These are phyloP conservation scores for Tolypocladium amazonense DNA, from an alignment of 2,329 filamentous ascomycete genomes.

Conservation along the genomic window DNA sequence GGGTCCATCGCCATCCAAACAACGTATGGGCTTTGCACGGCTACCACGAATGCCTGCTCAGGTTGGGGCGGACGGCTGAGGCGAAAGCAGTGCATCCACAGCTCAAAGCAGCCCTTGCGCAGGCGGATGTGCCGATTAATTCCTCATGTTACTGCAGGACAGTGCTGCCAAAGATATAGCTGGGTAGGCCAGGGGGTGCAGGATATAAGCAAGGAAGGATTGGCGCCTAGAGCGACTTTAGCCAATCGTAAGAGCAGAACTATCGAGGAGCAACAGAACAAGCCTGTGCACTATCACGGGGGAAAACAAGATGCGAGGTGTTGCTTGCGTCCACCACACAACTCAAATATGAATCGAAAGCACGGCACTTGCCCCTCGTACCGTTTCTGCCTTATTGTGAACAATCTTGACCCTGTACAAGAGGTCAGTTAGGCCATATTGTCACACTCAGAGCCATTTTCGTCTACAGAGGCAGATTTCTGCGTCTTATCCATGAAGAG, in stretches of 20 bases:
- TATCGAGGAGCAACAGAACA: neutral
- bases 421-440: neutral
- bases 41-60: slow-evolving; percentile 57
- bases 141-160: slow-evolving; percentile 19
- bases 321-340: too few species aligned
- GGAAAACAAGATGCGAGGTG: too few species aligned
- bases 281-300: too few species aligned
- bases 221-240: neutral
- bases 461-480: neutral
- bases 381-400: too few species aligned
- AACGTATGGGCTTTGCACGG: slow-evolving; percentile 71
- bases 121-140: slow-evolving; percentile 49
- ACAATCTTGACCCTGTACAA: too few species aligned
- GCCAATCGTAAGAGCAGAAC: neutral
- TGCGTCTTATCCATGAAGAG: too few species aligned
- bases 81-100: slow-evolving; percentile 26
- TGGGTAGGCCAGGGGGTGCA: neutral
- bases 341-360: neutral
- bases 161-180: slow-evolving; percentile 9
- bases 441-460: neutral
- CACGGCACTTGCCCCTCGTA: neutral
- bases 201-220: neutral
- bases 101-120: slow-evolving; percentile 38
- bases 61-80: slow-evolving; percentile 30
- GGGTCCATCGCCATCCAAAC: slow-evolving; percentile 55